phyloP scores from a whole-genome alignment of 2,329 filamentous ascomycete species.

The Botrytis deweyae region DNA sequence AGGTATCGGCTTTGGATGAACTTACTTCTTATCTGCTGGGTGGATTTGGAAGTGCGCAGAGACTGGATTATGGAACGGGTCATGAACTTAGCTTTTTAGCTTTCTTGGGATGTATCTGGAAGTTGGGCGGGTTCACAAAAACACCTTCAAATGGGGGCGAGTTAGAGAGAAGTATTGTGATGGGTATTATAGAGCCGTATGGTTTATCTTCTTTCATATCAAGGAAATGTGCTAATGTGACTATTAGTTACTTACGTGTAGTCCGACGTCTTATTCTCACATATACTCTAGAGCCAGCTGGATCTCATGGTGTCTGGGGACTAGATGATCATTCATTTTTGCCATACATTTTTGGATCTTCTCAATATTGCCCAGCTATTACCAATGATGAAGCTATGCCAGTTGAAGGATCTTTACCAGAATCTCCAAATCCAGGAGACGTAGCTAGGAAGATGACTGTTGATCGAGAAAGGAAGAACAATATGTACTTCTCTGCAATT shows the following conservation, averaged over 20 bases:
- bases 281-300: conserved; percentile 92
- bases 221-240: conserved; percentile 20
- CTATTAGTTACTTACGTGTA: conserved; percentile 69
- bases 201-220: conserved; percentile 41
- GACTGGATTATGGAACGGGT: conserved; percentile 93
- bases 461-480: conserved; percentile 61
- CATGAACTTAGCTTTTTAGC: conserved; percentile 95
- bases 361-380: conserved; percentile 80
- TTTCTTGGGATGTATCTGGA: conserved; percentile 89
- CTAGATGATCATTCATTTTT: conserved; percentile 96
- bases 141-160: conserved; percentile 48
- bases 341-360: conserved; percentile 92
- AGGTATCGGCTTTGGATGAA: conserved; percentile 60
- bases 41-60: conserved; percentile 81
- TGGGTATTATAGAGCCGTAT: conserved; percentile 79
- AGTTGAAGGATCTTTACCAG: conserved; percentile 72
- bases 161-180: conserved; percentile 75
- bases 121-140: conserved; percentile 74
- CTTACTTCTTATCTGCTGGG: conserved; percentile 78
- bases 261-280: conserved; percentile 80
- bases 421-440: conserved; percentile 68
- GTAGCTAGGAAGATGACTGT: conserved; percentile 66
- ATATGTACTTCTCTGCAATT: conserved; percentile 93
- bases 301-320: conserved; percentile 96
- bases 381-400: conserved; percentile 62